phyloP scores from a whole-genome alignment of 768 basidiomycete genomes.

The Suillus ampliporus region DNA sequence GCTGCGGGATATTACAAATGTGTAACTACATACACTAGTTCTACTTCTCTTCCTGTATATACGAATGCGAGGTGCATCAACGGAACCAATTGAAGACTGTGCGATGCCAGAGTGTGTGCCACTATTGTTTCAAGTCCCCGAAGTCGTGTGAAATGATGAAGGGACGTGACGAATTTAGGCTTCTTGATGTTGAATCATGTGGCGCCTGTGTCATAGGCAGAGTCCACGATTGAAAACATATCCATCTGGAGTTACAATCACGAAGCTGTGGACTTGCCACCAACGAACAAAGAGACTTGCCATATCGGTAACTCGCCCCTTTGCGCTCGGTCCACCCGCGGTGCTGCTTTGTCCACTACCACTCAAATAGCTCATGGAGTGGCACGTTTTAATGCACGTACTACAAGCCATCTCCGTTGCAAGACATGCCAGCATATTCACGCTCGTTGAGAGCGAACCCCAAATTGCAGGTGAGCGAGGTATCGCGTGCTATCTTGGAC shows the following conservation, averaged over 20 bases:
- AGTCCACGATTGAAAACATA: not conserved
- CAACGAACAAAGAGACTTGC: conserved; percentile 2
- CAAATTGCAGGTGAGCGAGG: not conserved
- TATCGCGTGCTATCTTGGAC: not conserved
- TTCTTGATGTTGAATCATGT: not conserved
- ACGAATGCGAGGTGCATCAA: too few relatives aligned
- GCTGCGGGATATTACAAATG: not conserved
- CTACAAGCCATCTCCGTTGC: not conserved
- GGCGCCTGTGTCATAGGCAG: too few relatives aligned
- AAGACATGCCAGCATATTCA: not conserved
- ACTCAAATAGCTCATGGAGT: conserved; percentile 9
- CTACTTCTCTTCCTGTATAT: too few relatives aligned
- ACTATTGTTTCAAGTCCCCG: too few relatives aligned
- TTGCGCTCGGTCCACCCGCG: not conserved
- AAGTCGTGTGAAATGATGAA: too few relatives aligned
- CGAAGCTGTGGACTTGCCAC: not conserved
- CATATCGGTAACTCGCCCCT: not conserved
- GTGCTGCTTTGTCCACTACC: conserved; percentile 2
- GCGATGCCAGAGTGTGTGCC: too few relatives aligned
- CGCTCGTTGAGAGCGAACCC: not conserved
- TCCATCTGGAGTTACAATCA: not conserved
- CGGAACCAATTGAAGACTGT: too few relatives aligned
- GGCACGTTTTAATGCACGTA: not conserved
- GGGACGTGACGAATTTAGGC: too few relatives aligned
- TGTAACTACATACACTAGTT: too few relatives aligned